phyloP scores from a whole-genome alignment of 768 basidiomycete genomes.

The Pleurotus eryngii region DNA sequence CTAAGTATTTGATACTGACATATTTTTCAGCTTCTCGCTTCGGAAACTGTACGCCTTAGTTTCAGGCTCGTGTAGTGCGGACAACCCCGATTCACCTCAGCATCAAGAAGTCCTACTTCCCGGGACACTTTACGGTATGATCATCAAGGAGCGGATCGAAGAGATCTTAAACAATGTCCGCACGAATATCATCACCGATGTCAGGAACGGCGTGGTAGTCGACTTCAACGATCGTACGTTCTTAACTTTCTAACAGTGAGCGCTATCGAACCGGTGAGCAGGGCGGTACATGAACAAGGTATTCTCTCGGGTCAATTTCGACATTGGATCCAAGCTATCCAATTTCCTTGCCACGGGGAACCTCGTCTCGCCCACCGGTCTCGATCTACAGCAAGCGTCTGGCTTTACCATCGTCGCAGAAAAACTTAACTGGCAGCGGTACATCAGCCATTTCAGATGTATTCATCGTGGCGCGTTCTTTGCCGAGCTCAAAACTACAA shows the following conservation, averaged over 20 bases:
- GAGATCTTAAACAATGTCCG: conserved; percentile 79
- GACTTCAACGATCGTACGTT: conserved; percentile 86
- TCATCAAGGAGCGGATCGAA: conserved; percentile 95
- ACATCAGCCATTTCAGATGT: conserved; percentile 97
- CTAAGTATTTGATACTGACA: not conserved
- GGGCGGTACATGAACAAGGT: conserved; percentile 81
- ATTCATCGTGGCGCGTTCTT: conserved; percentile 99
- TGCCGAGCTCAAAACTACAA: conserved; percentile 95
- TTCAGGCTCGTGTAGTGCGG: conserved; percentile 83
- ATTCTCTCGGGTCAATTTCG: conserved; percentile 77
- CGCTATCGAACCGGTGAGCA: conserved; percentile 23
- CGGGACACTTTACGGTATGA: conserved; percentile 91
- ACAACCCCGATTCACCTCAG: conserved; percentile 98
- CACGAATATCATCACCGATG: conserved; percentile 65
- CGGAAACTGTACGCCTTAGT: conserved; percentile 92
- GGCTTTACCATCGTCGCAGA: conserved; percentile 99
- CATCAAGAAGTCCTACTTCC: conserved; percentile 97
- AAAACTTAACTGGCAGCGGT: conserved; percentile 97
- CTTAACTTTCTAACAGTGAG: not conserved
- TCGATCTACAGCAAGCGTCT: conserved; percentile 94
- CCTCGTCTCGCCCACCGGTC: conserved; percentile 88
- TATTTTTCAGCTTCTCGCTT: conserved; percentile 80
- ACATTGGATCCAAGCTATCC: conserved; percentile 83
- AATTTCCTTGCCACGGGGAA: conserved; percentile 99
- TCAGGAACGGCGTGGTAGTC: conserved; percentile 70